Evolutionary conservation across 78 protist genomes (phyloP), one percentile per base, ranked within the genome.

Genomic region (Chrysochromulina parva): DNA sequence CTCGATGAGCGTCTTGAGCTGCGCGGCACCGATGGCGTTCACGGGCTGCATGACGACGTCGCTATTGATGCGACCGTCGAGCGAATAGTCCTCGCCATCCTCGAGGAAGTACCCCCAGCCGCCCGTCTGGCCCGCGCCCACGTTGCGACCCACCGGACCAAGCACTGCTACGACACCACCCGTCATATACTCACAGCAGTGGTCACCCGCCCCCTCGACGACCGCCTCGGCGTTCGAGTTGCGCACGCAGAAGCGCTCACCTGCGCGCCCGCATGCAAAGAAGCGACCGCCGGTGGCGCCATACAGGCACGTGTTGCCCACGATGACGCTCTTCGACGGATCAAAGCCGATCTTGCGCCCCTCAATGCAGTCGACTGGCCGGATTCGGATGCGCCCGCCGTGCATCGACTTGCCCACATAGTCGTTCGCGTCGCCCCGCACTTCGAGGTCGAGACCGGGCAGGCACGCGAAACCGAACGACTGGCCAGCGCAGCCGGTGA

Each of bases 151-250:
- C 2, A 92, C 81, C 20, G 19, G 28, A 28, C 98, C 98, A 47
- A 97, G 97, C 3, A 94, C 65, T 14, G 94, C 95, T 16, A 94
- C 95, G 10, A 86, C 52, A 11, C 98, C 98, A 26, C 97, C 98
- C 24, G 98, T 97, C 98, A 97, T 97, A 94, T 97, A 97, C 90
- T 97, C 98, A 87, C 97, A 95, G 57, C 97, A 95, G 93, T 97
- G 98, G 90, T 95, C 97, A 65, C 98, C 98, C 6, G 93, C 91
- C 14, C 97, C 98, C 94, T 97, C 98, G 71, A 91, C 69, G n/a
- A 97, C 97, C 24, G 97, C 97, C 57, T 85, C 62, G n/a, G 97
- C 96, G 22, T 96, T 96, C 5, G 96, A 93, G 95, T 97, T 97
- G 54, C 98, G 91, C 85, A 97, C 97, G 58, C 88, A 28, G 92